Evolutionary conservation across 176 grass and related monocot species (phyloP).

Genomic region (Canna indica): DNA sequence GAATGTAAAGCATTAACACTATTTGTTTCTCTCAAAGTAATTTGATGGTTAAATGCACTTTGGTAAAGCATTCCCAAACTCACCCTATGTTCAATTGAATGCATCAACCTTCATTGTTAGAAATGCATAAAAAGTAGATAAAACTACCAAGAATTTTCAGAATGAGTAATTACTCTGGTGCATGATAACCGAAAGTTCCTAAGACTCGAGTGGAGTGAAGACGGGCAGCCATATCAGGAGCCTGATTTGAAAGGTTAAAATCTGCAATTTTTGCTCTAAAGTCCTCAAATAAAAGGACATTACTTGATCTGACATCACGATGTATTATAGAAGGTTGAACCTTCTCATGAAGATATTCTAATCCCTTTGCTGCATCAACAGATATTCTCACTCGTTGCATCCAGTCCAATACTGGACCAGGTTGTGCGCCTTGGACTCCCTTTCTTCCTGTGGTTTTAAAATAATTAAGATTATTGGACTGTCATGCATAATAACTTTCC

Average conservation of each 20-base stretch:
- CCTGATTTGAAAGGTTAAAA: constrained; percentile 66
- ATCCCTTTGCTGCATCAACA: constrained; percentile 59
- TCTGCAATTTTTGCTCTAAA: constrained; percentile 70
- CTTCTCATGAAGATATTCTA: too few species aligned
- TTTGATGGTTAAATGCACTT: too few species aligned
- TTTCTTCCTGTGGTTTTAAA: constrained; percentile 46
- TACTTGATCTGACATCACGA: constrained; percentile 57
- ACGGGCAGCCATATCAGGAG: constrained; percentile 66
- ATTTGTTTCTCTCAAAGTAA: too few species aligned
- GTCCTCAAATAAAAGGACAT: constrained; percentile 66
- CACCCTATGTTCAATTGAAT: too few species aligned
- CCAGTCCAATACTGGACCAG: constrained; percentile 64
- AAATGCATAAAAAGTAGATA: too few species aligned
- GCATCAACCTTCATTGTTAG: too few species aligned
- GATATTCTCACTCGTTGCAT: constrained; percentile 59
- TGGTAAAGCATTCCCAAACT: too few species aligned
- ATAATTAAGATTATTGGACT: constrained; percentile 1
- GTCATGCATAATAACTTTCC: background rate
- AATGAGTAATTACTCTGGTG: constrained; percentile 51
- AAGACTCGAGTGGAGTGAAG: constrained; percentile 63
- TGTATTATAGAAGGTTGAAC: constrained; percentile 62
- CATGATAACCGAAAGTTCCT: constrained; percentile 68
- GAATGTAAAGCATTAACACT: too few species aligned
- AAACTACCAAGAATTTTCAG: background rate
- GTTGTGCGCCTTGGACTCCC: constrained; percentile 53